Percentiles rank a stretch among this genome's conserved stretches.
Evolutionary conservation across 202 grass and related monocot species (phyloP).

Genomic region (Thinopyrum obtusiflorum): DNA sequence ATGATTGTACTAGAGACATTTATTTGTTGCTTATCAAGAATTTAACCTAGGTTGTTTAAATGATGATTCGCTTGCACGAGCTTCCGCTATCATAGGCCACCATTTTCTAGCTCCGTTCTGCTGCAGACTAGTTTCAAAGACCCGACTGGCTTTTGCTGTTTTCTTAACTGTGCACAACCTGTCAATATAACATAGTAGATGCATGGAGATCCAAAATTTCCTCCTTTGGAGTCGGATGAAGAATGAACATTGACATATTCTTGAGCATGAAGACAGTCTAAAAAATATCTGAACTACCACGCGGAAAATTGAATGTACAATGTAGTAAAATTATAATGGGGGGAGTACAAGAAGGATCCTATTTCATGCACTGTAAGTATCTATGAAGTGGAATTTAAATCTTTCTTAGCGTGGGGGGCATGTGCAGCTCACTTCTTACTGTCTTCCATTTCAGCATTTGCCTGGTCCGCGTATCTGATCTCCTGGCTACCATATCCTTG

Average conservation of each 20-base stretch:
- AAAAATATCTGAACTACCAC: neutral
- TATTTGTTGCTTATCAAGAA: neutral
- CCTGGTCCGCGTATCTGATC: neutral
- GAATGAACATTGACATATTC: neutral
- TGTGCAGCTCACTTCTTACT: neutral
- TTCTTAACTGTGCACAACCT: constrained; percentile 1
- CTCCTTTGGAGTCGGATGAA: neutral
- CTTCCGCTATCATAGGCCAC: neutral
- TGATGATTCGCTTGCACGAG: neutral
- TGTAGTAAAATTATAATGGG: neutral
- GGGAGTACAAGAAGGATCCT: neutral
- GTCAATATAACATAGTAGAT: neutral
- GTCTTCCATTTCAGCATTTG: constrained; percentile 1
- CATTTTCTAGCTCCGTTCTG: neutral
- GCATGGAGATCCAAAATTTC: neutral
- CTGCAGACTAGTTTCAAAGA: neutral
- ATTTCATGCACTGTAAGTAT: neutral
- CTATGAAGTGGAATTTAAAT: neutral
- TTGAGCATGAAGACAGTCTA: neutral
- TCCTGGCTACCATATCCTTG: neutral
- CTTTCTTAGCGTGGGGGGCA: neutral
- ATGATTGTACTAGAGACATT: neutral
- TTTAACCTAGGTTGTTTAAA: neutral
- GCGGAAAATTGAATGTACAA: neutral
- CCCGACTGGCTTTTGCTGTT: neutral